Evolutionary conservation across 2,329 filamentous ascomycete genomes (phyloP), one percentile per base, ranked within the genome.

Genomic region (Clonostachys byssicola): DNA sequence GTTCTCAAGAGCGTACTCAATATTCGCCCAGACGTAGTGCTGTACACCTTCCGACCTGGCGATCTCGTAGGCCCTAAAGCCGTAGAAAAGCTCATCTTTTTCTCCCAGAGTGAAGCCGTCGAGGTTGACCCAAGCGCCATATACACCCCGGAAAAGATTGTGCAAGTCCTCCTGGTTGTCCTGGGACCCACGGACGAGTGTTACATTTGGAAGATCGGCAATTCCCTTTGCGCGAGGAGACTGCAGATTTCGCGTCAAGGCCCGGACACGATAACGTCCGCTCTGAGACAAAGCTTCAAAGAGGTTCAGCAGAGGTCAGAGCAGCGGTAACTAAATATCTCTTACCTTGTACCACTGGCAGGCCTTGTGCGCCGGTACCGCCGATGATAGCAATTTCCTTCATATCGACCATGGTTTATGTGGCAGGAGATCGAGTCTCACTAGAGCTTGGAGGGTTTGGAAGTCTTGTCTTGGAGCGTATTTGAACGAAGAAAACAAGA

Each of bases 291-390:
- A 42, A 9, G 54, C 53, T 56, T 30, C 18, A 18, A 39, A 39
- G 36, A 14, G 8, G 23, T 6, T 23, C 23, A 23, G 23, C 23
- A 23, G 23, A 23, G 23, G 23, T 23, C 23, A 23, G 23, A 23
- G 6, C 6, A 23, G 23, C 23, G 7, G 6, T 23, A 3, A 8
- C 23, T 2, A 13, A 5, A 10, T 39, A 3, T 7, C 16, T 14
- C 36, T 17, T 39, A 20, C 67, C 67, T 34, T 65, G 60, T 45
- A 76, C 60, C 2, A 79, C 64, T 1, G 75, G 72, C 13, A 72
- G 66, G 13, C 75, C 74, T 56, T 78, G 75, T 38, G 75, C 75
- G 5, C 75, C 75, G 0, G 75, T 78, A 5, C 68, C 75, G 30
- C 75, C 74, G 40, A 79, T 65, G 43, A 78, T 51, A 52, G 66